Evolutionary conservation across 306 rosid species (phyloP).

Genomic region (Purshia tridentata): DNA sequence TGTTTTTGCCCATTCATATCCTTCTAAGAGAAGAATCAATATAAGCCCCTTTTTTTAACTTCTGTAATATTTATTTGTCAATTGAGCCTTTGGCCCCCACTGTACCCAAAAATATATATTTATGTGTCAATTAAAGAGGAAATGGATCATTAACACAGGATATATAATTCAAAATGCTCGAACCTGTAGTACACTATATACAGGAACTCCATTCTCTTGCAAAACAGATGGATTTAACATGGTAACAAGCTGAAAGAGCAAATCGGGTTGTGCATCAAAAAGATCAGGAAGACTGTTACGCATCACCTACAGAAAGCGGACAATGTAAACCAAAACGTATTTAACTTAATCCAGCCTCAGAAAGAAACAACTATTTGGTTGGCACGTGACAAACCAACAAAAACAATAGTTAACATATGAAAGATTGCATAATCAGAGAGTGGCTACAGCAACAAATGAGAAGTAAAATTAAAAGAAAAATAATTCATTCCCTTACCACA

Average conservation of each 20-base stretch:
- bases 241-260: conserved; percentile 96
- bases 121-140: neutral
- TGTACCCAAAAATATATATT: too few relatives aligned
- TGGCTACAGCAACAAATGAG: neutral
- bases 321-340: neutral
- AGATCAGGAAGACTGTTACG: conserved; percentile 95
- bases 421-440: neutral
- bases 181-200: conserved; percentile 85
- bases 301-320: conserved; percentile 73
- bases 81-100: too few relatives aligned
- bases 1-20: conserved; percentile 2
- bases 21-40: neutral
- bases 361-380: neutral
- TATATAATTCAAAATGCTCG: conserved; percentile 16
- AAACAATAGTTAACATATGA: neutral
- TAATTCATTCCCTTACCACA: neutral
- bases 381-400: neutral
- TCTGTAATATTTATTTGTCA: neutral
- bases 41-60: neutral
- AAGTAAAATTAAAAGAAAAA: neutral
- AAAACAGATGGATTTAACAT: conserved; percentile 97
- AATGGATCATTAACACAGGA: neutral
- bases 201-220: conserved; percentile 87
- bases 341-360: neutral
- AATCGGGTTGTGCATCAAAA: conserved; percentile 94